Conservation (phyloP, 192 early-diverging fungal species). For the Coemansia brasiliensis region DNA sequence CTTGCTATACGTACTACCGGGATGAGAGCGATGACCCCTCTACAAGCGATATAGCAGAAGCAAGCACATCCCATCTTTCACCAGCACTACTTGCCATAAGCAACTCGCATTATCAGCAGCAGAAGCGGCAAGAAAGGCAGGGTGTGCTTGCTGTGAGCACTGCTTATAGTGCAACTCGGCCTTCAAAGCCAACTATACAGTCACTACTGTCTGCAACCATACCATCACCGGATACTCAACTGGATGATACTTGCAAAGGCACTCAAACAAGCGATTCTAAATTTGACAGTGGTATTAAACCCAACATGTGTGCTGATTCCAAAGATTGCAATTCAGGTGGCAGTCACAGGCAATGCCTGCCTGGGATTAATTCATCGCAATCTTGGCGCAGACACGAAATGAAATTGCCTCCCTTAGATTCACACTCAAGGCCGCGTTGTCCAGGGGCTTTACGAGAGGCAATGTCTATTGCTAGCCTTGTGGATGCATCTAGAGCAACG, state of each 20-base stretch:
- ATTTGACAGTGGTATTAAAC: constrained; percentile 2
- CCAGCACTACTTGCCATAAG: constrained; percentile 39
- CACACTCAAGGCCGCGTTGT: no score
- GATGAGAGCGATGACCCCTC: no score
- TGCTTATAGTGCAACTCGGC: not conserved
- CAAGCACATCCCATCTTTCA: constrained; percentile 18
- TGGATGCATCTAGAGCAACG: constrained; percentile 10
- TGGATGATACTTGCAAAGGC: not conserved
- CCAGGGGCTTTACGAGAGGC: constrained; percentile 19
- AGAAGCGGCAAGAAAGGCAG: constrained; percentile 10
- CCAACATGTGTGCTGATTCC: no score
- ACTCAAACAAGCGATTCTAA: constrained; percentile 10
- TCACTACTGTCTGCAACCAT: constrained; percentile 12
- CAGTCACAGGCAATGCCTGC: not conserved
- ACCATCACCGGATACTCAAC: not conserved
- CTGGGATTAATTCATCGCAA: not conserved
- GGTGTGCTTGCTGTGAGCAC: not conserved
- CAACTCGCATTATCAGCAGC: constrained; percentile 38
- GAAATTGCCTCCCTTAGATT: no score
- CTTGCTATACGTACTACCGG: no score
- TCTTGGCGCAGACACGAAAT: no score
- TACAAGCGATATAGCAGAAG: not conserved
- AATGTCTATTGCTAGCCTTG: constrained; percentile 34
- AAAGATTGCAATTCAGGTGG: no score
- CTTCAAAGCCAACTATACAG: constrained; percentile 18